These are phyloP conservation scores for Castanea sativa DNA, from an alignment of 306 rosid genomes.

Conservation along the genomic window DNA sequence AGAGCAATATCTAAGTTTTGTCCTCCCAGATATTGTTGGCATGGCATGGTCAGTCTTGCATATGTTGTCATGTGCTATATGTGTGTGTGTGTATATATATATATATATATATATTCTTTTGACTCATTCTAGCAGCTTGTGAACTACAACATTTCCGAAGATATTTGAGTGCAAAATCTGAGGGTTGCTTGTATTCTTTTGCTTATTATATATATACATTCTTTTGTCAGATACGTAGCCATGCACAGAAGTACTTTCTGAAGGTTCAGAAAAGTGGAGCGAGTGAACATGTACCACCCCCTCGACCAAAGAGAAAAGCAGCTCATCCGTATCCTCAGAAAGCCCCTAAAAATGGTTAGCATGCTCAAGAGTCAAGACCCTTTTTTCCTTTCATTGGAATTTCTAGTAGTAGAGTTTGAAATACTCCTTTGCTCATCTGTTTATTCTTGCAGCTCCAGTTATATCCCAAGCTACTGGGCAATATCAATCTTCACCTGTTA, in stretches of 20 bases:
- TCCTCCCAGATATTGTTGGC: too few relatives aligned
- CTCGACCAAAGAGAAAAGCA: conserved; percentile 95
- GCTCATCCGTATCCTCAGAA: conserved; percentile 96
- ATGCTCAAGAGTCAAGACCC: not conserved
- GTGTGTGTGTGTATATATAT: too few relatives aligned
- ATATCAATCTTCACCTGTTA: conserved; percentile 56
- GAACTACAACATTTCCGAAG: not conserved
- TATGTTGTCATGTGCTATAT: conserved; percentile 8
- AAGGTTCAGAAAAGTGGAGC: conserved; percentile 92
- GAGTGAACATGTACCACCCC: conserved; percentile 94
- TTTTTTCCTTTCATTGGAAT: conserved; percentile 6
- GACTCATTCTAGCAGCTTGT: not conserved
- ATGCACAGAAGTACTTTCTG: conserved; percentile 92
- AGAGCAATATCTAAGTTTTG: too few relatives aligned
- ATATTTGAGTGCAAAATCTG: not conserved
- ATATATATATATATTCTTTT: not conserved
- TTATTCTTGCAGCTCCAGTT: conserved; percentile 44
- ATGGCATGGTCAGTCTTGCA: not conserved
- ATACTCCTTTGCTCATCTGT: conserved; percentile 13
- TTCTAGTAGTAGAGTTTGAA: not conserved
- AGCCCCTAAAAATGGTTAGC: conserved; percentile 75
- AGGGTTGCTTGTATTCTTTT: not conserved
- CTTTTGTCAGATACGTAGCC: conserved; percentile 80
- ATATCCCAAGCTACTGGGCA: conserved; percentile 41
- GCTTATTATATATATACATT: not conserved